These are phyloP conservation scores for Saccharomyces pastorianus DNA, from an alignment of 1,139 yeast genomes.

Conservation along the genomic window DNA sequence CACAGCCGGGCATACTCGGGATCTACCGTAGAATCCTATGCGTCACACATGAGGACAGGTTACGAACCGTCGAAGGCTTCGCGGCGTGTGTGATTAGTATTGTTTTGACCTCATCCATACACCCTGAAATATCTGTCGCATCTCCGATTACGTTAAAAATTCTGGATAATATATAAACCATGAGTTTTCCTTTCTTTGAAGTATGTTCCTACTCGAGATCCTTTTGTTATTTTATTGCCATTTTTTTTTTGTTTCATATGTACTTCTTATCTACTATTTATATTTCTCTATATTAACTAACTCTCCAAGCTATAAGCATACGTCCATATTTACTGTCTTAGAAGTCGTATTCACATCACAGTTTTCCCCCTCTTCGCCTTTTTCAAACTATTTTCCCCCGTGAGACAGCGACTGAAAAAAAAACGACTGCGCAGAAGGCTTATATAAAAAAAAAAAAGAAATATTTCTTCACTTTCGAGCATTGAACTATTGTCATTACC, in stretches of 20 bases:
- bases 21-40: neutral
- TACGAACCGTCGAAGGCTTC: neutral
- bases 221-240: neutral
- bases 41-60: neutral
- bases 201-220: neutral
- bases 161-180: neutral
- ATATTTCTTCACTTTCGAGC: neutral
- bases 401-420: conserved; percentile 1
- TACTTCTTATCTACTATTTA: neutral
- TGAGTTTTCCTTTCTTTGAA: neutral
- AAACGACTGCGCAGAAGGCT: conserved; percentile 1
- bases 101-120: neutral
- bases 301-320: neutral
- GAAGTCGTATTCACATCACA: neutral
- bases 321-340: neutral
- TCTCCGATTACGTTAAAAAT: neutral
- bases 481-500: neutral
- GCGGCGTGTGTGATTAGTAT: neutral
- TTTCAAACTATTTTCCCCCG: neutral
- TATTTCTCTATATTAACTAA: neutral
- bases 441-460: neutral
- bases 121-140: neutral
- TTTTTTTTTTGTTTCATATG: neutral
- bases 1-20: neutral
- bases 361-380: neutral